Evolutionary conservation across 768 basidiomycete genomes (phyloP), one percentile per base, ranked within the genome.

Genomic region (Hericium rajendrae): DNA sequence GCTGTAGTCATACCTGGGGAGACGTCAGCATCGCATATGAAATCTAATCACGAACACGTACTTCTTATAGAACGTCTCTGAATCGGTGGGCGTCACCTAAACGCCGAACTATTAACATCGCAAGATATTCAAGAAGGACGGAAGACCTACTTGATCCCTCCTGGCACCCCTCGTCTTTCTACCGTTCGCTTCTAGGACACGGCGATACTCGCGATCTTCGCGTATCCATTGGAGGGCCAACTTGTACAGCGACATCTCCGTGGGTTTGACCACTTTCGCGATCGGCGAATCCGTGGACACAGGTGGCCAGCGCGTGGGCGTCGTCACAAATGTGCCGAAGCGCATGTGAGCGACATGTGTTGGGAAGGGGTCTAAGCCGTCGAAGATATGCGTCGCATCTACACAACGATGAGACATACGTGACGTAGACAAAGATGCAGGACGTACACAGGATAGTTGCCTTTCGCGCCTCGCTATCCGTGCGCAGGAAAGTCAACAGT

Each of bases 371-470:
- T 82, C 80, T 32, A 98, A 72, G 11, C 94, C 95, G 68, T 98
- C 95, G 62, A 94, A 97, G 65, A 99, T 97, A 70, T 99, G 97
- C 1, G 94, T 97, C 11, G 94, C 93, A 72, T 97, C 91, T 94
- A 64, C 43, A 15, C n/a, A n/a, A 20, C 43, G 43, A 46, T 46
- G 43, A 9, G 13, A 54, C 8, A 11, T 38, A 38, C 8, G 16
- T n/a, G 18, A 28, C 38, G 53, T 6, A 37, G 37, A 20, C 37
- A 32, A 24, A 40, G 43, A n/a, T 6, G 32, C 32, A 32, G 40
- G 40, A 73, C 84, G 65, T 66, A 82, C 91, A 98, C 54, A 99
- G 71, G 56, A 98, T 86, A 12, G 95, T 97, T 11, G 94, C 90
- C 1, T 82, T 81, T 38, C 97, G 82, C 4, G 72, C 67, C 60